Base-by-base conservation (phyloP, 805 yeast species). In the Starmera dryadoides region DNA sequence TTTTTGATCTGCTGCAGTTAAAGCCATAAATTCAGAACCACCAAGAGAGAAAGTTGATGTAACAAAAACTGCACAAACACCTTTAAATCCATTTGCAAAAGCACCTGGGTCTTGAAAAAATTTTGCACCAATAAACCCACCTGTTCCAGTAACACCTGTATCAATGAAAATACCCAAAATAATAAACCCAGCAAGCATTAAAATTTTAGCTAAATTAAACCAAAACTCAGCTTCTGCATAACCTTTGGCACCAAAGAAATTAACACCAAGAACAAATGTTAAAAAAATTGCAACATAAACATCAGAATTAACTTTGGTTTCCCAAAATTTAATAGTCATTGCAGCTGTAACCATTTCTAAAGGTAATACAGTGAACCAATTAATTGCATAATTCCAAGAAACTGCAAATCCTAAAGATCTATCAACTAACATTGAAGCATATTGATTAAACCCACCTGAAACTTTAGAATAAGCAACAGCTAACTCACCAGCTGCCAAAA, bases 401-500 rank as follows among this genome's bases (percentile, higher is more conserved):
- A 73, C 69, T 2, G 85, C 75, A 52, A 79, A 79, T 3, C 77
- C 75, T 20, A 75, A 53, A 2, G 79, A 71, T 16, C 71, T 73
- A 48, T 78, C 85, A 22, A 79, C 62, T 44, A 79, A 69, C 42
- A 69, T 63, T 21, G 62, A 46, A n/a, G 80, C 73, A 47, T 75
- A 77, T 33, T 77, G 70, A 43, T 76, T 78, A 55, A 75, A 80
- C 5, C 81, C 82, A 52, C 86, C 86, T 33, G 77, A 65, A 38
- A 80, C 61, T 28, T 68, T 66, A 30, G 75, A 63, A 49, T 75
- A 81, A 14, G 75, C 69, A 37, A 78, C 79, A 1, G 85, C 81
- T 63, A 80, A 50, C 52, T 81, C 87, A 43, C 86, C 85, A 47
- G 77, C 70, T n/a, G 79, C 73, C 42, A 71, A 74, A 48, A 79